Evolutionary conservation across 352 stramenopile species (phyloP).

Genomic region (Phytophthora megakarya): DNA sequence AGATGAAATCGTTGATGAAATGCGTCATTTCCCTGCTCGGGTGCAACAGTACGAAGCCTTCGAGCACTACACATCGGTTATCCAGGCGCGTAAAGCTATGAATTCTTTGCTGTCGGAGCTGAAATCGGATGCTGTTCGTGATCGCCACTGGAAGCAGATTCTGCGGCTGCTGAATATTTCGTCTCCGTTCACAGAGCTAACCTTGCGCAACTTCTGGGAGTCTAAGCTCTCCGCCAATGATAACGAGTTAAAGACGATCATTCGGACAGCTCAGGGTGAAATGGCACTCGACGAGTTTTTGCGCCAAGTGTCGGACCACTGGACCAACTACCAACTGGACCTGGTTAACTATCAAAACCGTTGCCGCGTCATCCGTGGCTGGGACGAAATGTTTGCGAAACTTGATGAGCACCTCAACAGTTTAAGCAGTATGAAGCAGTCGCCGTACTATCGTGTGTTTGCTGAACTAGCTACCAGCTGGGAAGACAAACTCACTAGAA

Average conservation of each 20-base stretch:
- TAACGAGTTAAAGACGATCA: conserved; percentile 96
- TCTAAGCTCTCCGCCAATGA: conserved; percentile 92
- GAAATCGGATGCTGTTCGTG: conserved; percentile 98
- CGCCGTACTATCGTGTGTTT: conserved; percentile 99
- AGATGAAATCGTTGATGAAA: conserved; percentile 96
- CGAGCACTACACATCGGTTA: conserved; percentile 92
- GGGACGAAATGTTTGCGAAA: conserved; percentile 99
- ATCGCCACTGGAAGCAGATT: conserved; percentile 99
- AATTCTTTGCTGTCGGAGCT: conserved; percentile 96
- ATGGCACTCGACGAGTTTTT: conserved; percentile 99
- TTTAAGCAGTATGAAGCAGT: conserved; percentile 98
- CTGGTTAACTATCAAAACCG: conserved; percentile 94
- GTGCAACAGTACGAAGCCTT: conserved; percentile 99
- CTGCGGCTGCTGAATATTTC: conserved; percentile 94
- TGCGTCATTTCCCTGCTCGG: conserved; percentile 94
- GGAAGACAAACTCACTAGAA: conserved; percentile 97
- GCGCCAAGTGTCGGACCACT: conserved; percentile 92
- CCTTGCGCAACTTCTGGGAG: conserved; percentile 97
- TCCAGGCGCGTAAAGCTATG: conserved; percentile 94
- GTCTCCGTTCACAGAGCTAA: conserved; percentile 95
- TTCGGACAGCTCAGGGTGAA: conserved; percentile 98
- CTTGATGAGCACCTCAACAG: conserved; percentile 99
- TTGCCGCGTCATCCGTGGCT: conserved; percentile 98
- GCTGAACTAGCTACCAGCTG: conserved; percentile 97
- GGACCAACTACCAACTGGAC: conserved; percentile 90